These are phyloP conservation scores for Apiotrichum siamense DNA, from an alignment of 1,284 basidiomycete genomes.

Conservation along the genomic window DNA sequence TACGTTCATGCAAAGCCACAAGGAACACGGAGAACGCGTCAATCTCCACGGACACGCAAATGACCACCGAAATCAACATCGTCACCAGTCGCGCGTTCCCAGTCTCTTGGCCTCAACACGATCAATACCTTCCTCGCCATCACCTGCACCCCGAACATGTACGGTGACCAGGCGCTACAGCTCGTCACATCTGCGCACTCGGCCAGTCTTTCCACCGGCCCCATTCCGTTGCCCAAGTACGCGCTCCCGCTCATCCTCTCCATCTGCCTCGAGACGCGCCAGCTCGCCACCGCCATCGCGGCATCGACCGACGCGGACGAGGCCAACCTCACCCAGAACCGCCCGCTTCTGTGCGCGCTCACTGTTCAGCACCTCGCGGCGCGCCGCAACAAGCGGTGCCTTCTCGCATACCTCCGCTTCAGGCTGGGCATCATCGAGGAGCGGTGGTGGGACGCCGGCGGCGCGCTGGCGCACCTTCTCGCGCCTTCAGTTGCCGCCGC, in stretches of 20 bases:
- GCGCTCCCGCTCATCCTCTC: conserved; percentile 80
- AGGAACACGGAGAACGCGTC: no score
- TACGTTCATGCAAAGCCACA: no score
- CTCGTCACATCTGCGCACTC: conserved; percentile 79
- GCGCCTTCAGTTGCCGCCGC: no score
- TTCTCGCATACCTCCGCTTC: conserved; percentile 84
- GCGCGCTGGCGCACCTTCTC: conserved; percentile 79
- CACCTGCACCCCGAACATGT: conserved; percentile 42
- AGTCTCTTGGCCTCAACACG: no score
- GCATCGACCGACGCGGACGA: conserved; percentile 35
- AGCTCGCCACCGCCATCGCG: conserved; percentile 56
- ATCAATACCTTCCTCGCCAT: background rate
- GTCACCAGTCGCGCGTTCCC: no score
- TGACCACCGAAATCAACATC: no score
- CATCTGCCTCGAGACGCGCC: conserved; percentile 84
- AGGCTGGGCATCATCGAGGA: conserved; percentile 74
- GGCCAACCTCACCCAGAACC: conserved; percentile 41
- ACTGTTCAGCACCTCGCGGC: conserved; percentile 83
- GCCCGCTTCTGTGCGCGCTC: conserved; percentile 59
- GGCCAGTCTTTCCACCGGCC: conserved; percentile 69
- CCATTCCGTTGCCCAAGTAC: conserved; percentile 69
- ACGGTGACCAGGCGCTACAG: conserved; percentile 74
- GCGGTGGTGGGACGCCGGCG: conserved; percentile 88
- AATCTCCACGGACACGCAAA: no score
- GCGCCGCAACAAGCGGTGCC: conserved; percentile 82